Conservation (phyloP, 2,329 filamentous ascomycete genomes). For the Pseudogymnoascus sp. region DNA sequence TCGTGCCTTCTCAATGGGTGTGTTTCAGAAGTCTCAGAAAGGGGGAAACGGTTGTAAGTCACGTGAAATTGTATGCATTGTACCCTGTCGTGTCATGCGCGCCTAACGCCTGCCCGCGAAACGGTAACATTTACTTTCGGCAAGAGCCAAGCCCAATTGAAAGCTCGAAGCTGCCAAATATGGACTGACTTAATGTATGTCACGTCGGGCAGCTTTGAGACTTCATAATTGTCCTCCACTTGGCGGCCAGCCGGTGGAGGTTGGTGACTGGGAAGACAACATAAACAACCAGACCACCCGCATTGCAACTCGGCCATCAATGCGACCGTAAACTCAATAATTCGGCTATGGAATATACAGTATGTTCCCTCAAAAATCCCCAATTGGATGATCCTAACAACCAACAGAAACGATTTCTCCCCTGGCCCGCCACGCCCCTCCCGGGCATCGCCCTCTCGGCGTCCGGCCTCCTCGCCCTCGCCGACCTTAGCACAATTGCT, state of each 20-base stretch:
- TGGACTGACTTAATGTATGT: background rate
- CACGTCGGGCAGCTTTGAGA: background rate
- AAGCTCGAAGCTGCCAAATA: background rate
- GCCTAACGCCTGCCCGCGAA: background rate
- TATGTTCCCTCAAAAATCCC: background rate
- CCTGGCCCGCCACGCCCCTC: conserved; percentile 38
- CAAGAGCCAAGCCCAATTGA: background rate
- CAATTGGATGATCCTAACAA: background rate
- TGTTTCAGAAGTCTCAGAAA: conserved; percentile 7
- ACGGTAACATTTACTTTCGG: background rate
- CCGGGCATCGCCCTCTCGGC: conserved; percentile 39
- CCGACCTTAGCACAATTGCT: conserved; percentile 48
- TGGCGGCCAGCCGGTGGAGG: background rate
- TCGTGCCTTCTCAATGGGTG: background rate
- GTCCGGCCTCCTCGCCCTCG: conserved; percentile 49
- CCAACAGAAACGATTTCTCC: background rate
- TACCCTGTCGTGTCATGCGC: background rate
- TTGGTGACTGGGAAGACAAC: background rate
- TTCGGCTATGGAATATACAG: background rate
- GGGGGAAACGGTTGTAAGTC: background rate
- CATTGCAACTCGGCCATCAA: background rate
- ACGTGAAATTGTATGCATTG: background rate
- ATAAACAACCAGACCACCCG: background rate
- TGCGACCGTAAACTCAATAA: background rate
- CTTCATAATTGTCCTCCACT: background rate